Conservation (phyloP, 371 early-diverging fungal genomes). For the Paramicrosporidium saccamoebae region DNA sequence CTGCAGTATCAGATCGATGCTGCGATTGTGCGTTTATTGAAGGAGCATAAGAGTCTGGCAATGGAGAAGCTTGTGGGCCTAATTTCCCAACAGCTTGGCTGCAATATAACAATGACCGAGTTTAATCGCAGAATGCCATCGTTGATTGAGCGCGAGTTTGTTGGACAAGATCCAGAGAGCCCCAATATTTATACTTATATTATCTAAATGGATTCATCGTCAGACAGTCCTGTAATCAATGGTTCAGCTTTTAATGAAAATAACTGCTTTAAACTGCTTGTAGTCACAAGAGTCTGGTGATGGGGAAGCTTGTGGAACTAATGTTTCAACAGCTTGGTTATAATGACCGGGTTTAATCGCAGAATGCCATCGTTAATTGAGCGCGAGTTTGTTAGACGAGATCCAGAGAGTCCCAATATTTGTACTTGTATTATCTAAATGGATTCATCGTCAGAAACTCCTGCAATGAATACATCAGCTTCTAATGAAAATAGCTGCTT, state of each 20-base stretch:
- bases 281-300: constrained; percentile 27
- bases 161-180: constrained; percentile 31
- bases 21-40: constrained; percentile 77
- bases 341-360: constrained; percentile 41
- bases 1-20: constrained; percentile 64
- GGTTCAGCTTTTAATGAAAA: too few relatives aligned
- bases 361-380: constrained; percentile 66
- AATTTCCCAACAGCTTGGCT: constrained; percentile 30
- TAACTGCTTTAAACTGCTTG: too few relatives aligned
- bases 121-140: constrained; percentile 63
- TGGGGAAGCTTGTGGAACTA: constrained; percentile 24
- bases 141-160: constrained; percentile 63
- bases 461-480: too few relatives aligned
- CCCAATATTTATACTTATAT: constrained; percentile 14
- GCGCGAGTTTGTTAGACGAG: constrained; percentile 57
- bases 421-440: constrained; percentile 17
- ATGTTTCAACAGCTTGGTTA: constrained; percentile 32
- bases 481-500: too few relatives aligned
- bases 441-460: too few relatives aligned
- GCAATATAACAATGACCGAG: constrained; percentile 29
- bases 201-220: constrained; percentile 9
- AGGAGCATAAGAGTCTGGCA: constrained; percentile 26
- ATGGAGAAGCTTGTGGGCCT: constrained; percentile 30
- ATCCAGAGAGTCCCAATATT: constrained; percentile 12
- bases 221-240: too few relatives aligned